Evolutionary conservation across 164 flowering plant species (phyloP), one percentile per base, ranked within the genome.

Genomic region (Dillenia suffruticosa): DNA sequence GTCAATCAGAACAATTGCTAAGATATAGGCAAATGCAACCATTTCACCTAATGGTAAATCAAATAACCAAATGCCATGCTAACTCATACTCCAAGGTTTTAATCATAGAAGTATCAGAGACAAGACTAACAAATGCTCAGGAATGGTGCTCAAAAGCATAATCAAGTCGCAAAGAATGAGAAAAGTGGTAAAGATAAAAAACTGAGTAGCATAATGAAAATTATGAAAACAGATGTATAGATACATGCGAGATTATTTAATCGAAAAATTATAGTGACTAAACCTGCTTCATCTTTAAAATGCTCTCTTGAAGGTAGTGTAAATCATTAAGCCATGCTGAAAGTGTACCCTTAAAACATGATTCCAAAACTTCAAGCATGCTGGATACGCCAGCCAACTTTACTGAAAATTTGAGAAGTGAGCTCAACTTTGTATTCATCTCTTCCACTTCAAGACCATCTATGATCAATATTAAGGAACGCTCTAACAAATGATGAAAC

Each of bases 251-350:
- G 22, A 19, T 19, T 19, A 19, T 19, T 19, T 1, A 19, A 19
- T 19, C 22, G 22, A 19, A 48, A 51, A 11, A 19, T 50, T 57
- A 12, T 16, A 63, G 62, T 58, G 58, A 67, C 9, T 54, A 59
- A 62, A 95, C 99, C 98, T 95, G 99, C 69, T 88, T 92, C 58
- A 88, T 79, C 82, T 82, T 95, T 32, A 75, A 64, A 55, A 92
- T 74, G 59, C 74, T 79, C 72, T 95, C 98, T 47, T 83, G 93
- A 72, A 95, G 94, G 46, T 75, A 68, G 53, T 87, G 81, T 74
- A 95, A 72, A 67, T 86, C 98, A 59, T 82, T 72, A 67, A 83
- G 81, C 72, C 77, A 80, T 63, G 96, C 83, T 51, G 87, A 82
- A 64, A 73, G 76, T 45, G 84, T 70, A 59, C 71, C 90, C 79